Evolutionary conservation across 2,329 filamentous ascomycete species (phyloP), one percentile per base, ranked within the genome.

Genomic region (Scedosporium boydii): DNA sequence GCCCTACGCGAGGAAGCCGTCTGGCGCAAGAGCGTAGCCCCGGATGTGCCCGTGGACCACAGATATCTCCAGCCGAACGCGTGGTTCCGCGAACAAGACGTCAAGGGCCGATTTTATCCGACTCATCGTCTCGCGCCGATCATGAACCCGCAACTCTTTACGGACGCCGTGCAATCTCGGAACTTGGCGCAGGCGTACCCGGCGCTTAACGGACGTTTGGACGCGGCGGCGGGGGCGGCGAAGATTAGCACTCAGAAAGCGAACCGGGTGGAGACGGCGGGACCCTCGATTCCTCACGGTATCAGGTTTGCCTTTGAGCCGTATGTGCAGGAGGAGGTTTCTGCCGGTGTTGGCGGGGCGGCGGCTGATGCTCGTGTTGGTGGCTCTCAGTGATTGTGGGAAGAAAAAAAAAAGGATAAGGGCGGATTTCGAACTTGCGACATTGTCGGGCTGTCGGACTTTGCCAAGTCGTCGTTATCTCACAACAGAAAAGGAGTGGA

Each of bases 81-180:
- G n/a, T 72, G 76, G 55, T 69, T 82, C 21, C 76, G 78, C 64
- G 82, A 84, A 67, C 68, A 69, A 14, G 74, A 75, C 23, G 75
- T 85, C 59, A 75, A 77, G 63, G 83, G 83, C 59, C 76, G 83
- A n/a, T 85, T 85, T 72, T 85, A 86, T 71, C 79, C 82, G 16
- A 80, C 80, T n/a, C 72, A 78, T 63, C 75, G 77, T 63, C 74
- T 86, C 42, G 79, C 83, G 70, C 76, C 77, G 16, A 77, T 84
- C 62, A 72, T 84, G 61, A 75, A 80, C 48, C 73, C 74, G 9
- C 68, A 67, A 1, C 70, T 69, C 4, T 77, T 76, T 63, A 70
- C 77, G 48, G 69, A 70, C 4, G 73, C 75, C 16, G 65, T 78
- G 41, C 58, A 61, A 10, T 61, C 62, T 41, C 62, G 62, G 34